Conservation (phyloP, 192 early-diverging fungal species). For the Coemansia sp. region DNA sequence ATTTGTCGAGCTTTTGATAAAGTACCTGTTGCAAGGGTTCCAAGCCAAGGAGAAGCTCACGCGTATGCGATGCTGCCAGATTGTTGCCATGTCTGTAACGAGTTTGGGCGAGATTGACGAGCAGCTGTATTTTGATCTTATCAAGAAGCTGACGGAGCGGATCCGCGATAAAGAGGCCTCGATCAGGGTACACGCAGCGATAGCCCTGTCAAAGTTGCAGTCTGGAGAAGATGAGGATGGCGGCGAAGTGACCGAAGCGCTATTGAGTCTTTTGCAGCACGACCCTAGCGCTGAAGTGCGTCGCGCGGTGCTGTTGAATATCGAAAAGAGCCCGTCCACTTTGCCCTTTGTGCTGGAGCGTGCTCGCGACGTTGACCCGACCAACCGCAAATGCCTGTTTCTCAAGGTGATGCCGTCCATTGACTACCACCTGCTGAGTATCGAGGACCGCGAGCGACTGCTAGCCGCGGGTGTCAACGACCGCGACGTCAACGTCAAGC, state of each 20-base stretch:
- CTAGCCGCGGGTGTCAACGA: constrained; percentile 80
- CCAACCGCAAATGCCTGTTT: constrained; percentile 74
- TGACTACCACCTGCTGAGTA: constrained; percentile 70
- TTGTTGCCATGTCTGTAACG: constrained; percentile 73
- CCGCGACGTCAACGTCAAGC: constrained; percentile 76
- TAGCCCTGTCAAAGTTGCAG: constrained; percentile 77
- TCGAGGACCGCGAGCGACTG: constrained; percentile 71
- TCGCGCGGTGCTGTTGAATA: constrained; percentile 75
- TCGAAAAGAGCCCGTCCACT: constrained; percentile 65
- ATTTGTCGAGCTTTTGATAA: constrained; percentile 73
- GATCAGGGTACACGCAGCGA: constrained; percentile 78
- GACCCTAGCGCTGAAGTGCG: constrained; percentile 86
- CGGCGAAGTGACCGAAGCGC: constrained; percentile 62
- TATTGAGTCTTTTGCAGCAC: constrained; percentile 68
- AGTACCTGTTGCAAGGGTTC: constrained; percentile 73
- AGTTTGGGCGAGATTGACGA: constrained; percentile 80
- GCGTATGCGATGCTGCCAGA: constrained; percentile 74
- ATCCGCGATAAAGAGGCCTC: constrained; percentile 79
- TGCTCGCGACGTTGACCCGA: constrained; percentile 75
- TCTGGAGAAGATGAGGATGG: constrained; percentile 65
- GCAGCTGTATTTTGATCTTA: constrained; percentile 72
- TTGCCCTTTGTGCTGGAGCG: constrained; percentile 74
- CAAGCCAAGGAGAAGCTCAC: constrained; percentile 80
- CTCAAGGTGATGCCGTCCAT: constrained; percentile 70
- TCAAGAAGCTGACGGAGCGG: constrained; percentile 68